Evolutionary conservation across 768 basidiomycete species (phyloP).

Genomic region (Hortiboletus campestris): DNA sequence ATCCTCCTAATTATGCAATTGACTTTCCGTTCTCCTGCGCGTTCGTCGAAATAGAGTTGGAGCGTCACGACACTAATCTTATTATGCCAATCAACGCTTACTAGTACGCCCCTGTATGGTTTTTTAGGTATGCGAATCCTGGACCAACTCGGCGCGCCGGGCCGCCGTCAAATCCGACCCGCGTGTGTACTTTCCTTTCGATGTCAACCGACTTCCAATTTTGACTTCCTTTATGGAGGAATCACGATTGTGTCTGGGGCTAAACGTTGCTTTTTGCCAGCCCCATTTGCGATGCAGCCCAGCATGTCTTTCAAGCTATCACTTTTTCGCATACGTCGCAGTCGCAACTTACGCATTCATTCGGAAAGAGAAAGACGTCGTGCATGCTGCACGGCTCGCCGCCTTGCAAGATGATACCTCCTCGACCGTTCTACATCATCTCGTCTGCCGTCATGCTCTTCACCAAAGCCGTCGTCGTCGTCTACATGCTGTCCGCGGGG

Average conservation of each 20-base stretch:
- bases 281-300: not conserved
- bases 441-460: constrained; percentile 18
- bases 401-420: constrained; percentile 15
- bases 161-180: not conserved
- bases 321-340: not conserved
- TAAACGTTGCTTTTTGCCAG: constrained; percentile 2
- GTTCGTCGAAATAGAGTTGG: no score
- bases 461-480: constrained; percentile 17
- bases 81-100: no score
- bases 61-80: no score
- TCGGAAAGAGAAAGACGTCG: not conserved
- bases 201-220: not conserved
- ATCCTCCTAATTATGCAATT: no score
- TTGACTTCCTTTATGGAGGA: not conserved
- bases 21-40: no score
- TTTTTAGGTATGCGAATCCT: no score
- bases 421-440: constrained; percentile 12
- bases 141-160: not conserved
- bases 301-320: not conserved
- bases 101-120: no score
- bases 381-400: not conserved
- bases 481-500: constrained; percentile 21
- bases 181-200: not conserved
- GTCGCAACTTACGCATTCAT: not conserved
- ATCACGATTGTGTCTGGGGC: constrained; percentile 11